Evolutionary conservation across 768 basidiomycete species (phyloP).

Genomic region (Hericium alpestre): DNA sequence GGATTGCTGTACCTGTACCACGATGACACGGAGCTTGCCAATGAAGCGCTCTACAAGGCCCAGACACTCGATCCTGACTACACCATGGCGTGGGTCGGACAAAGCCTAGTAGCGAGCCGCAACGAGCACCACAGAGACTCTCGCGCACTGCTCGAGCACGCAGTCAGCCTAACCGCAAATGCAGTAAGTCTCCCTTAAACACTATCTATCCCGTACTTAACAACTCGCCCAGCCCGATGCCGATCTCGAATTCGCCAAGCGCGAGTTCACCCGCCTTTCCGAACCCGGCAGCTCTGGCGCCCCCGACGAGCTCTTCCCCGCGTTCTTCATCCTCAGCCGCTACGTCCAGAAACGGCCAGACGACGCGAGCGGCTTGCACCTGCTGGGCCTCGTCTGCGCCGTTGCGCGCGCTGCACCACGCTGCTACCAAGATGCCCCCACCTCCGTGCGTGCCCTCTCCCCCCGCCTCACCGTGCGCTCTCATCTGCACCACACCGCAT

Average conservation of each 20-base stretch:
- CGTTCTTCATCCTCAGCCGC: constrained; percentile 73
- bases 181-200: constrained; percentile 32
- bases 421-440: too few relatives aligned
- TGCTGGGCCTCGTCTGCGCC: constrained; percentile 79
- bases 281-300: constrained; percentile 13
- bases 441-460: too few relatives aligned
- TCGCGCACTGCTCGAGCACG: constrained; percentile 61
- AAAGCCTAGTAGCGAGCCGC: constrained; percentile 57
- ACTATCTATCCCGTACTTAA: constrained; percentile 7
- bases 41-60: constrained; percentile 75
- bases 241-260: constrained; percentile 65
- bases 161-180: constrained; percentile 44
- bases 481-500: too few relatives aligned
- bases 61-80: constrained; percentile 91
- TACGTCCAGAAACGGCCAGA: constrained; percentile 58
- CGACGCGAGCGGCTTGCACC: constrained; percentile 70
- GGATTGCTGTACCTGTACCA: constrained; percentile 80
- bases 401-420: too few relatives aligned
- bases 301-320: constrained; percentile 49
- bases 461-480: too few relatives aligned
- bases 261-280: constrained; percentile 38
- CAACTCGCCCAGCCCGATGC: constrained; percentile 51
- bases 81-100: constrained; percentile 83
- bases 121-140: constrained; percentile 55
- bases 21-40: constrained; percentile 71